phyloP scores from a whole-genome alignment of 345 rosid species.

The Brassica juncea region DNA sequence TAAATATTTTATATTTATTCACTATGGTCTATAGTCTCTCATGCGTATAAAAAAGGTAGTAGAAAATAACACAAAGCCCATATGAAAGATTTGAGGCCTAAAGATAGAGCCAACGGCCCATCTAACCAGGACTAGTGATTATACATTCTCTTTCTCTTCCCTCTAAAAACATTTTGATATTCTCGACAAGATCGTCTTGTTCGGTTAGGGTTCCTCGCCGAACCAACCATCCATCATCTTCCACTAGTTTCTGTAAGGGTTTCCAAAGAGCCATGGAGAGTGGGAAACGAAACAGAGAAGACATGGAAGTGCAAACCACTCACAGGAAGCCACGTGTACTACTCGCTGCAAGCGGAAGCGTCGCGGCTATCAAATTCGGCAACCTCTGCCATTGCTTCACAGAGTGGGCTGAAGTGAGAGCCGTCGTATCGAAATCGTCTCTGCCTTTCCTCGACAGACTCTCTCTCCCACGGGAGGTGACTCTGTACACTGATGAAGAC shows the following conservation, averaged over 20 bases:
- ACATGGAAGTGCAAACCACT: slow-evolving; percentile 33
- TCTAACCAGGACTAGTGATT: slow-evolving; percentile 1
- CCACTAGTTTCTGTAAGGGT: background rate
- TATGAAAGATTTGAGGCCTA: slow-evolving; percentile 1
- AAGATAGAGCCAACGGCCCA: slow-evolving; percentile 14
- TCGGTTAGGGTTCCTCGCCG: slow-evolving; percentile 33
- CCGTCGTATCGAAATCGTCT: slow-evolving; percentile 73
- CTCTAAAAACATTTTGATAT: slow-evolving; percentile 30
- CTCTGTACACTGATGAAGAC: slow-evolving; percentile 74
- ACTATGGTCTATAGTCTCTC: background rate
- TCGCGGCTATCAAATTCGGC: slow-evolving; percentile 86
- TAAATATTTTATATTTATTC: background rate
- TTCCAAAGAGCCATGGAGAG: slow-evolving; percentile 26
- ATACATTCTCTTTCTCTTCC: slow-evolving; percentile 12
- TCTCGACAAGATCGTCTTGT: background rate
- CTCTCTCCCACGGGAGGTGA: slow-evolving; percentile 68
- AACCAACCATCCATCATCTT: background rate
- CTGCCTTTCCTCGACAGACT: slow-evolving; percentile 77
- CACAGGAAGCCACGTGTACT: slow-evolving; percentile 65
- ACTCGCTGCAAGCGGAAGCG: slow-evolving; percentile 90
- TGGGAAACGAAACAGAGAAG: slow-evolving; percentile 44
- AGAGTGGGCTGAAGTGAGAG: slow-evolving; percentile 91
- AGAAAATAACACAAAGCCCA: background rate
- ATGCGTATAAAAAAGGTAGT: background rate
- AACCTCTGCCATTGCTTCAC: slow-evolving; percentile 82